Evolutionary conservation across 179 eudicot genomes (phyloP).

Genomic region (Carnegiea gigantea): DNA sequence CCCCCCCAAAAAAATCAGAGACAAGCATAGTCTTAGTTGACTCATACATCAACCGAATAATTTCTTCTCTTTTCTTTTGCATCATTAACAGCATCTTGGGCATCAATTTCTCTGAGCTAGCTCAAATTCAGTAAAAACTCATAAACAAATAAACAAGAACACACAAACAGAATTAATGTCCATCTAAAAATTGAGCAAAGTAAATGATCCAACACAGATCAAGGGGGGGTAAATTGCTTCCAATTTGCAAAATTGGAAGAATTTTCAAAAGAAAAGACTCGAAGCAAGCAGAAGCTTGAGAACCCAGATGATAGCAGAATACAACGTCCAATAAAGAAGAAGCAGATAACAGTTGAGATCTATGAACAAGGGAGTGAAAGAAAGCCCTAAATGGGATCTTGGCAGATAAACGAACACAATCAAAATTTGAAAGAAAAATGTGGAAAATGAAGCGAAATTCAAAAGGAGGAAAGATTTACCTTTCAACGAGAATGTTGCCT

Average conservation of each 20-base stretch:
- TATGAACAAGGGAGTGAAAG: background rate
- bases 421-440: background rate
- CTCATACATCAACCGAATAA: background rate
- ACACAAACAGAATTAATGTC: background rate
- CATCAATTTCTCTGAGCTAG: background rate
- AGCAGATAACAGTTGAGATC: background rate
- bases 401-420: background rate
- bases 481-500: slow-evolving; percentile 91
- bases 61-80: background rate
- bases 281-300: background rate
- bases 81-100: background rate
- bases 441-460: background rate
- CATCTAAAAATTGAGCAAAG: background rate
- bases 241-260: slow-evolving; percentile 5
- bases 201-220: background rate
- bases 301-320: slow-evolving; percentile 6
- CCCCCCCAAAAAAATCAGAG: background rate
- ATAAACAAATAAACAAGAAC: background rate
- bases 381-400: background rate
- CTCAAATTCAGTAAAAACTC: background rate
- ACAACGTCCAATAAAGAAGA: background rate
- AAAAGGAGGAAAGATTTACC: slow-evolving; percentile 34
- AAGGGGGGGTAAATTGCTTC: background rate
- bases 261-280: background rate
- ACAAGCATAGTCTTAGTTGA: background rate